phyloP scores from a whole-genome alignment of 345 rosid genomes.

The Microthlaspi erraticum region DNA sequence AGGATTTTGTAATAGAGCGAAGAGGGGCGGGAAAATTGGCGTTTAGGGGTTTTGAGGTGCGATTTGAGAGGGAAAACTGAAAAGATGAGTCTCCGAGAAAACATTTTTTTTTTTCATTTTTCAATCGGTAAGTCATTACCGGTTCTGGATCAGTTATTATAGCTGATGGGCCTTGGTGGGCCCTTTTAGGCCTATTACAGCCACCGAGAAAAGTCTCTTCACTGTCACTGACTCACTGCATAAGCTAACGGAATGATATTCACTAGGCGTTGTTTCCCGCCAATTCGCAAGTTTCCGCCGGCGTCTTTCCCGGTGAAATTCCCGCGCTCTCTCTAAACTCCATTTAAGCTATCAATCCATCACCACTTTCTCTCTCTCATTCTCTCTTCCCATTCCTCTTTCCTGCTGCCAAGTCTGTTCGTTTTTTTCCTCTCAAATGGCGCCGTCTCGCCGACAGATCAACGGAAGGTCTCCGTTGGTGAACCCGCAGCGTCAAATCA shows the following conservation, averaged over 20 bases:
- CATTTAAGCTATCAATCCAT: neutral
- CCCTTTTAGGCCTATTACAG: neutral
- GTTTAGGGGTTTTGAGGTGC: too few species aligned
- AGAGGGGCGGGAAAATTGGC: too few species aligned
- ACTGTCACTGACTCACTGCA: neutral
- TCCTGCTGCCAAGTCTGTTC: constrained; percentile 1
- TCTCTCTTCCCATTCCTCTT: neutral
- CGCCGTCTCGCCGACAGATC: constrained; percentile 71
- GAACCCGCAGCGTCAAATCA: constrained; percentile 88
- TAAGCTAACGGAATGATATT: constrained; percentile 20
- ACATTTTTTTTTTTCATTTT: too few species aligned
- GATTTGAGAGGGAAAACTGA: too few species aligned
- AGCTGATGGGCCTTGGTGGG: constrained; percentile 3
- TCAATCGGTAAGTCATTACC: too few species aligned
- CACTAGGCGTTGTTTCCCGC: constrained; percentile 46
- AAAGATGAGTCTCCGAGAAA: too few species aligned
- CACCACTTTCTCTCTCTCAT: neutral
- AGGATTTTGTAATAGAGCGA: too few species aligned
- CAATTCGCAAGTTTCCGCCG: constrained; percentile 33
- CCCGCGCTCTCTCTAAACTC: constrained; percentile 36
- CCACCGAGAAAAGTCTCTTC: neutral
- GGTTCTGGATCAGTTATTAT: neutral
- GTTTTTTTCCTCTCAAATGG: constrained; percentile 50
- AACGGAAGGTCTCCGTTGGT: constrained; percentile 91
- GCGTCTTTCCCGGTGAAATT: constrained; percentile 43